phyloP scores from a whole-genome alignment of 1,139 yeast species.

The Geotrichum klebahnii region DNA sequence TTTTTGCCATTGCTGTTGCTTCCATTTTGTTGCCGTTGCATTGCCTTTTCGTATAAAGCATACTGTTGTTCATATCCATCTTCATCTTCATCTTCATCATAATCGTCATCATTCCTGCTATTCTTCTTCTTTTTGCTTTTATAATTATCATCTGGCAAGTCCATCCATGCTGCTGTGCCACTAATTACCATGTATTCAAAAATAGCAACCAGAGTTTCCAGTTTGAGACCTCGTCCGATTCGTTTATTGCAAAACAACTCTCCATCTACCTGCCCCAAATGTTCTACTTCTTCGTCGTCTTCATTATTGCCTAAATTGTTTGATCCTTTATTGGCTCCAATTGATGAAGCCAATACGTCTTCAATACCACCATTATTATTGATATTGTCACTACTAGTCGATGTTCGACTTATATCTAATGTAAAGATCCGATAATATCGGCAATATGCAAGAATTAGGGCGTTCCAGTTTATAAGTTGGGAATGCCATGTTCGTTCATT shows the following conservation, averaged over 20 bases:
- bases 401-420: conserved; percentile 37
- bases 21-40: conserved; percentile 1
- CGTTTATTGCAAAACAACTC: conserved; percentile 48
- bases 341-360: background rate
- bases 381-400: background rate
- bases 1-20: conserved; percentile 12
- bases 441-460: conserved; percentile 56
- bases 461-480: conserved; percentile 61
- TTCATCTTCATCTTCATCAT: conserved; percentile 11
- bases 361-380: background rate
- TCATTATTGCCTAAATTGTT: conserved; percentile 6
- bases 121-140: conserved; percentile 2
- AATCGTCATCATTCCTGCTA: conserved; percentile 8
- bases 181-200: conserved; percentile 55
- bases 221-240: conserved; percentile 53
- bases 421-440: conserved; percentile 53
- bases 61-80: conserved; percentile 14
- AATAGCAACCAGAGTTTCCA: conserved; percentile 54
- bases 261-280: conserved; percentile 20
- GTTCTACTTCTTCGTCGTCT: conserved; percentile 24
- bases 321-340: background rate
- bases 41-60: conserved; percentile 5
- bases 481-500: conserved; percentile 72
- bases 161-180: conserved; percentile 50
- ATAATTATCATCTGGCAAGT: background rate